These are phyloP conservation scores for Edaphochlamys debaryana DNA, from an alignment of 139 green algal genomes.

Conservation along the genomic window DNA sequence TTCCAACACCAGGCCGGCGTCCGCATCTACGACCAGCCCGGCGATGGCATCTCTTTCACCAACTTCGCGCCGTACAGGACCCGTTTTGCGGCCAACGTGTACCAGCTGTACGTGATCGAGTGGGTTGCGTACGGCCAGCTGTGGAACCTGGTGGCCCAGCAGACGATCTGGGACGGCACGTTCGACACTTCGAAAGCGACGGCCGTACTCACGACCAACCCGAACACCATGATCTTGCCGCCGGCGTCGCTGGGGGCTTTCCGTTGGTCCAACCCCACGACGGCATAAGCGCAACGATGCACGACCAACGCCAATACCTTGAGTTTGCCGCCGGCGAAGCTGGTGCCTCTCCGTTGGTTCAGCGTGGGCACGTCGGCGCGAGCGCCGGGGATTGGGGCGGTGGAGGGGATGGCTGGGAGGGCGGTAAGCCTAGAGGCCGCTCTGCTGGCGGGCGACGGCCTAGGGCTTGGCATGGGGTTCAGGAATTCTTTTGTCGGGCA, in stretches of 20 bases:
- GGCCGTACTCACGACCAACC: constrained; percentile 5
- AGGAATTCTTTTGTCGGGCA: no score
- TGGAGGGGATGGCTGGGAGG: no score
- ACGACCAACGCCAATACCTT: no score
- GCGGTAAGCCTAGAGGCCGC: no score
- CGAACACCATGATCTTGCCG: constrained; percentile 1
- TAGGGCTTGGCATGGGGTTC: no score
- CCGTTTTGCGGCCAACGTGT: neutral
- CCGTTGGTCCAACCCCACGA: neutral
- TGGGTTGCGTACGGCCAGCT: constrained; percentile 6
- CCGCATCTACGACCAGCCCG: neutral
- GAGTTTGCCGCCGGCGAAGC: no score
- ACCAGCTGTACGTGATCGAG: constrained; percentile 28
- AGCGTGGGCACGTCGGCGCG: no score
- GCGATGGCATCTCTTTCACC: neutral
- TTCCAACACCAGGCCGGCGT: constrained; percentile 25
- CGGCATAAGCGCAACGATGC: neutral
- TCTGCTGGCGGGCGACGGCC: no score
- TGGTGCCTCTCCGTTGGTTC: no score
- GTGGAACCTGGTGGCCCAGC: constrained; percentile 8
- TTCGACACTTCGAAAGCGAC: no score
- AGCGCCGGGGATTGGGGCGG: no score
- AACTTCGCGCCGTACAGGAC: neutral
- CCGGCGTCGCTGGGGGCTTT: neutral
- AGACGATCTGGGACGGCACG: constrained; percentile 14